Evolutionary conservation across 108 stramenopile species (phyloP).

Genomic region (Cyclostephanos tholiformis): DNA sequence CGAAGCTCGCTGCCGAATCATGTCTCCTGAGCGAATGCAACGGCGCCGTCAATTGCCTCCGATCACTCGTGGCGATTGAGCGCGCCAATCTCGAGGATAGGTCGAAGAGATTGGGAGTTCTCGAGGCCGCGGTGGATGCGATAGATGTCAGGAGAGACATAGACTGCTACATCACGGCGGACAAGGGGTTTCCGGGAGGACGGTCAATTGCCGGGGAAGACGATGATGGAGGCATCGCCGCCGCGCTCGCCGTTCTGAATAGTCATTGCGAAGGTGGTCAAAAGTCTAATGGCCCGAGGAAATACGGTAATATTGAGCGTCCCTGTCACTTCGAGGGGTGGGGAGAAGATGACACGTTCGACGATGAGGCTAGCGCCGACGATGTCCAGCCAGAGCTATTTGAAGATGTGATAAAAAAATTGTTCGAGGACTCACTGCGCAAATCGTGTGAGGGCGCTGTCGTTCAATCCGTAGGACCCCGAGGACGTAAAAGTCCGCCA

Average conservation of each 20-base stretch:
- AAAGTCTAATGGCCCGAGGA: conserved; percentile 14
- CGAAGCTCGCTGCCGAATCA: conserved; percentile 70
- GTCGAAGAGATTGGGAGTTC: conserved; percentile 44
- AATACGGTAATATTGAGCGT: conserved; percentile 6
- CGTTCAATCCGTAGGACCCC: not conserved
- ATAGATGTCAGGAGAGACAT: conserved; percentile 77
- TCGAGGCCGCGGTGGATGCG: conserved; percentile 56
- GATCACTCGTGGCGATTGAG: conserved; percentile 61
- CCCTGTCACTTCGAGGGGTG: conserved; percentile 40
- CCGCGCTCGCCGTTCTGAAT: conserved; percentile 72
- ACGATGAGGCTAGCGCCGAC: conserved; percentile 20
- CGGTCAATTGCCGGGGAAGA: conserved; percentile 59
- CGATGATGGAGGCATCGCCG: conserved; percentile 80
- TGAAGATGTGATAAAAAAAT: conserved; percentile 30
- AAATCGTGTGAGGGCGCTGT: not conserved
- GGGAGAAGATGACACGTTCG: conserved; percentile 33
- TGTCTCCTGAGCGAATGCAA: conserved; percentile 64
- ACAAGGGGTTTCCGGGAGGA: conserved; percentile 59
- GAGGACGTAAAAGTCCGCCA: not conserved
- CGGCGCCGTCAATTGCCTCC: conserved; percentile 57
- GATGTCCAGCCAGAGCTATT: conserved; percentile 40
- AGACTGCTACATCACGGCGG: conserved; percentile 60
- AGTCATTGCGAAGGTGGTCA: conserved; percentile 50
- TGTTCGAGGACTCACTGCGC: conserved; percentile 29
- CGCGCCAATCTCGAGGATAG: conserved; percentile 60